Evolutionary conservation across 495 filamentous ascomycete genomes (phyloP), one percentile per base, ranked within the genome.

Genomic region (Aspergillus heteromorphus): DNA sequence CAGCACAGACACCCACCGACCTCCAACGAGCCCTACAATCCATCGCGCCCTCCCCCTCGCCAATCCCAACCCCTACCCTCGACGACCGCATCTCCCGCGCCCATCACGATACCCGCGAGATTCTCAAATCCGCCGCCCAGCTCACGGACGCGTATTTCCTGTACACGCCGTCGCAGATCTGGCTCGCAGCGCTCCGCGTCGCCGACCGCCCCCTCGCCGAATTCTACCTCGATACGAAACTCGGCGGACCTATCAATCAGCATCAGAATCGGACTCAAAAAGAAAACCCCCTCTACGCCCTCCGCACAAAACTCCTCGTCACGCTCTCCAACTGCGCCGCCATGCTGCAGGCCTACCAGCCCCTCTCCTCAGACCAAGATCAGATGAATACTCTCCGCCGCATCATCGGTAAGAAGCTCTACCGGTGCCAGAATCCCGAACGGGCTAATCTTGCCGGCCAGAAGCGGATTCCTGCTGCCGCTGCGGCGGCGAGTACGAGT

Each of bases 101-200:
- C 1, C 90, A 96, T 63, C 73, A 68, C 29, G 80, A 74, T 52
- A 88, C 91, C 5, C 82, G 85, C 40, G 80, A 85, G 3, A 75
- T 87, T 36, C 79, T 97, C 30, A 91, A 90, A 56, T 84, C 81
- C 40, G 85, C 87, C 45, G 88, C 91, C 1, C 73, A 93, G 40
- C 79, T 96, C 58, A 92, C 92, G 21, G 93, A 98, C 63, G 91
- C 80, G 18, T 97, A 97, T 72, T 96, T 97, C 75, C 85, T 96
- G 63, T 97, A 89, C 71, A 95, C 95, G 2, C 95, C 93, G 0
- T 86, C 87, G 13, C 93, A 98, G 68, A 93, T 97, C 65, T 91
- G 89, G 85, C 77, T 96, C 17, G 83, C 89, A 0, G 83, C 91
- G 0, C 73, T 97, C 23, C 73, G 83, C 13, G 73, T 92, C 50